Percentiles rank a stretch among this genome's conserved stretches.
Evolutionary conservation across 2,329 filamentous ascomycete genomes (phyloP).

Genomic region (Botrytis elliptica): DNA sequence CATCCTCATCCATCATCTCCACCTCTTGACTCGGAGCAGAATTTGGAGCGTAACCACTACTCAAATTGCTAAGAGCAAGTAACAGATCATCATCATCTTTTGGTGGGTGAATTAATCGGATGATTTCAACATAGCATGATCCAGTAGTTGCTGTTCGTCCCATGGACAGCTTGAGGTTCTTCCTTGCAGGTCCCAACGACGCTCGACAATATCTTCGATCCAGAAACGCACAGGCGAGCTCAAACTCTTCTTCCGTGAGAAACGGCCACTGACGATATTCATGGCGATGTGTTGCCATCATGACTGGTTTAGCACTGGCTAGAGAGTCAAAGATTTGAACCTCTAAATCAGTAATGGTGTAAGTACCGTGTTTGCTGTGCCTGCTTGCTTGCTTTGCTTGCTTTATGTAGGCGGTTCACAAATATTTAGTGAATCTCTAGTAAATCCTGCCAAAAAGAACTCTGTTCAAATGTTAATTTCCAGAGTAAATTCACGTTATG

Average conservation of each 20-base stretch:
- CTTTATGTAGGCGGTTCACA: neutral
- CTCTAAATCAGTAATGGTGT: neutral
- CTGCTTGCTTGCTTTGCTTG: neutral
- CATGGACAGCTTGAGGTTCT: constrained; percentile 55
- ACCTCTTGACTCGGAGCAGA: constrained; percentile 30
- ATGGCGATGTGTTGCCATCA: constrained; percentile 40
- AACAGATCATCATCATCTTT: constrained; percentile 36
- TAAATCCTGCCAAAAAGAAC: too few species aligned
- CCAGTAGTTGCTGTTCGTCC: constrained; percentile 38
- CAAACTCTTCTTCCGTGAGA: constrained; percentile 61
- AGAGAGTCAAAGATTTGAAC: neutral
- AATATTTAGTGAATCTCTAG: neutral
- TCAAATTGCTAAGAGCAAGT: constrained; percentile 31
- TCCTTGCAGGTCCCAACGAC: constrained; percentile 54
- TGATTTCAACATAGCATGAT: constrained; percentile 36
- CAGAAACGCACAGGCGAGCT: constrained; percentile 61
- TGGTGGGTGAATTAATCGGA: constrained; percentile 33
- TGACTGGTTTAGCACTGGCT: constrained; percentile 9
- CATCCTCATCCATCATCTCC: constrained; percentile 34
- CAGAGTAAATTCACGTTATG: neutral
- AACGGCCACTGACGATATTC: constrained; percentile 55
- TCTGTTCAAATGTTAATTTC: neutral
- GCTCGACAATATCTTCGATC: constrained; percentile 59
- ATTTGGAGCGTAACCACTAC: constrained; percentile 18
- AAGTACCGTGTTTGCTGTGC: neutral